Evolutionary conservation across 257 asterid species (phyloP).

Genomic region (Gardenia jasminoides): DNA sequence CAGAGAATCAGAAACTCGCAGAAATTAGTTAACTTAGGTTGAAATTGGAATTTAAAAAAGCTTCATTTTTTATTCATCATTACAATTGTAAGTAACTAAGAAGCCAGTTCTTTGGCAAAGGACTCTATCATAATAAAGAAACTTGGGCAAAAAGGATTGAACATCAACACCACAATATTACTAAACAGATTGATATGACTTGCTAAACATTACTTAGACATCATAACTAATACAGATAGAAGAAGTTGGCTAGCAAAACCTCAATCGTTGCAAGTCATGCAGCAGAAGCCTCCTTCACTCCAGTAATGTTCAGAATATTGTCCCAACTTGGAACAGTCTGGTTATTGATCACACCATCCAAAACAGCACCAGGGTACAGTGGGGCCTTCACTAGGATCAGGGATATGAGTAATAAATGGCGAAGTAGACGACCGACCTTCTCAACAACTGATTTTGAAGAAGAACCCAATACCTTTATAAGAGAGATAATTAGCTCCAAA

Average conservation of each 20-base stretch:
- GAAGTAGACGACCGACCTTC: too few relatives aligned
- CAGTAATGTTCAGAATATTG: slow-evolving; percentile 52
- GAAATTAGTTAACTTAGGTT: not conserved
- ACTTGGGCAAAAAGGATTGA: not conserved
- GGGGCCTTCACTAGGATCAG: slow-evolving; percentile 81
- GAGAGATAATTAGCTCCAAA: too few relatives aligned
- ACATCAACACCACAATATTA: not conserved
- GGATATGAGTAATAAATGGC: too few relatives aligned
- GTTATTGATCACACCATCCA: slow-evolving; percentile 47
- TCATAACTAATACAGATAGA: not conserved
- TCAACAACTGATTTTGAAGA: too few relatives aligned
- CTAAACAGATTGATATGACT: not conserved
- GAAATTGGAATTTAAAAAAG: not conserved
- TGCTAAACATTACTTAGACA: not conserved
- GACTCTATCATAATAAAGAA: not conserved
- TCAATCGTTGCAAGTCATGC: slow-evolving; percentile 78
- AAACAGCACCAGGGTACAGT: slow-evolving; percentile 88
- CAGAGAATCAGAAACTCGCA: not conserved
- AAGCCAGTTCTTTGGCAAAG: not conserved
- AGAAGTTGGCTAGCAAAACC: slow-evolving; percentile 41
- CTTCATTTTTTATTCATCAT: not conserved
- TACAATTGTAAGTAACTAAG: not conserved
- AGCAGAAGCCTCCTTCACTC: slow-evolving; percentile 71
- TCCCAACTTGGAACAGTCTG: slow-evolving; percentile 75
- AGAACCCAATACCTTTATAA: too few relatives aligned